Base-by-base conservation (phyloP, 177 flowering plant genomes). In the Telopea speciosissima region DNA sequence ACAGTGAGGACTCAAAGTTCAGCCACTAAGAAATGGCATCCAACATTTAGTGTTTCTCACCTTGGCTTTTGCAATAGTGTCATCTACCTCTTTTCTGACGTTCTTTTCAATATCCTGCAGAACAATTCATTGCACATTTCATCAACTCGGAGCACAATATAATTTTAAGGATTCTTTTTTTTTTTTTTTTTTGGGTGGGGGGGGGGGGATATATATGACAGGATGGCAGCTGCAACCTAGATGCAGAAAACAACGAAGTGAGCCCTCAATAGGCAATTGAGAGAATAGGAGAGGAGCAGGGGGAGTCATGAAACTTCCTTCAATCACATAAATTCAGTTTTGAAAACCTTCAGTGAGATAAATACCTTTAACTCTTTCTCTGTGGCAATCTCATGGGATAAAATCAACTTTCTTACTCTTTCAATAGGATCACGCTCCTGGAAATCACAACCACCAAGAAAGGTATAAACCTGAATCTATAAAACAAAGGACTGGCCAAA, bases 361-460 rank as follows among this genome's bases (percentile, higher is more conserved):
- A 2, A 69, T 83, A 94, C 99, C 97, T 96, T 96, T 13, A 96
- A 83, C 75, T 91, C 97, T 71, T 90, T 85, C 65, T 90, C 97
- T 63, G 92, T 83, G 36, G 97, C 95, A 21, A 96, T 65, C n/a
- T 96, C 96, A 78, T 91, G 95, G 64, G 89, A 36, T n/a, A 96
- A 68, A 62, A 96, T 62, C 72, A 96, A 76, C 83, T 96, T 91
- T 70, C 93, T 85, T 42, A 96, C 74, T 75, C 99, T 85, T 75
- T 93, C 98, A 80, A 96, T 76, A 28, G 99, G 97, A 82, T 96
- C 99, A 78, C 98, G 97, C 79, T 91, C 99, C 98, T 96, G 83
- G 33, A 66, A 67, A 40, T 26, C 56, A 75, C 19, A 65, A 54
- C n/a, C 23, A 24, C 26, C 52, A 21, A n/a, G 8, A 58, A 65